These are phyloP conservation scores for Apophysomyces sp. DNA, from an alignment of 371 early-diverging fungal species.

Conservation along the genomic window DNA sequence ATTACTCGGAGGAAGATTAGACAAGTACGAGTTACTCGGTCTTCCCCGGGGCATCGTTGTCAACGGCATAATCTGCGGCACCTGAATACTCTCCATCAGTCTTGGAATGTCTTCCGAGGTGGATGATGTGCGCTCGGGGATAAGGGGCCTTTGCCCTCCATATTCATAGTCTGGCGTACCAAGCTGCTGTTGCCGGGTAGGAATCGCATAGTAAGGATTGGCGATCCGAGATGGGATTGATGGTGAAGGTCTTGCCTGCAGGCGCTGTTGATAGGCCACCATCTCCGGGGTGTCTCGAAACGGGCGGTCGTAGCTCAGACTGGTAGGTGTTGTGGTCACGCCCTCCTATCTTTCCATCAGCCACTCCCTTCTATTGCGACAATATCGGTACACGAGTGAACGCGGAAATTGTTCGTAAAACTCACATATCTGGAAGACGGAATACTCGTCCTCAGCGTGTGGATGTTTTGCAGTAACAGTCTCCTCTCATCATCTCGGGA, in stretches of 20 bases:
- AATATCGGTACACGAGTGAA: background rate
- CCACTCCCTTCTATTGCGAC: background rate
- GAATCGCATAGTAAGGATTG: background rate
- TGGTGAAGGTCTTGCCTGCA: slow-evolving; percentile 2
- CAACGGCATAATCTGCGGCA: slow-evolving; percentile 3
- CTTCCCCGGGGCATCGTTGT: slow-evolving; percentile 7
- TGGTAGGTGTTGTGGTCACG: background rate
- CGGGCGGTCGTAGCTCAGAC: background rate
- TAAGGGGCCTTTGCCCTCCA: slow-evolving; percentile 18
- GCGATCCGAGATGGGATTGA: background rate
- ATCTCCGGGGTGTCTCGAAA: background rate
- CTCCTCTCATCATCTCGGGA: slow-evolving; percentile 25
- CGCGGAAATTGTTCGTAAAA: background rate
- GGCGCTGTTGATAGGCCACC: background rate
- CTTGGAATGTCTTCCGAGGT: slow-evolving; percentile 27
- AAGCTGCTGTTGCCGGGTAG: slow-evolving; percentile 2
- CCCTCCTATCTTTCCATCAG: slow-evolving; percentile 2
- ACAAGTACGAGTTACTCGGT: background rate
- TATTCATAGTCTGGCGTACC: slow-evolving; percentile 12
- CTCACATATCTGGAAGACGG: slow-evolving; percentile 7
- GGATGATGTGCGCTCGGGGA: slow-evolving; percentile 32
- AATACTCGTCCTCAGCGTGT: slow-evolving; percentile 14
- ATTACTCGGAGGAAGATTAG: background rate
- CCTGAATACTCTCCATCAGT: slow-evolving; percentile 18
- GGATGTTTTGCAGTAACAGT: slow-evolving; percentile 27